Evolutionary conservation across 1,139 yeast genomes (phyloP), one percentile per base, ranked within the genome.

Genomic region (Sugiyamaella pinicola): DNA sequence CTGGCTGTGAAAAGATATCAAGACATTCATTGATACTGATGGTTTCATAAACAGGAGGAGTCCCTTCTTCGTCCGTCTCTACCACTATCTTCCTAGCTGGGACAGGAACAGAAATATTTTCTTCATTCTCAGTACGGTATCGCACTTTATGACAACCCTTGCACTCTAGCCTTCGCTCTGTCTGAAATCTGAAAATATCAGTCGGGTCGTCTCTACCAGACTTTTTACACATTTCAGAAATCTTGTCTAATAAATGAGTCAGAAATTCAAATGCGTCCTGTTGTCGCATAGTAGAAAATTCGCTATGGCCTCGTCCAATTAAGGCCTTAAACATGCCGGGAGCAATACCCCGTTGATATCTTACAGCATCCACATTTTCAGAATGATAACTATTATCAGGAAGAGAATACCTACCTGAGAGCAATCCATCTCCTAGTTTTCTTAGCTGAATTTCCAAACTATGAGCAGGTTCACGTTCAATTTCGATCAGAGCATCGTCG

Each of bases 251-350:
- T 18, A 91, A 69, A 66, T 84, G 85, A 8, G 81, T 73, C 68
- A 90, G 78, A 65, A 90, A 95, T 67, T 93, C 99, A 74, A 85
- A 87, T 0, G 98, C 95, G 73, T 93, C 99, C 68, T 93, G 99
- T 65, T 93, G 99, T 62, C 83, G 81, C 77, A 85, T 87, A 0
- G 96, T 84, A 45, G 84, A 77, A 64, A 93, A 93, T 65, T 93
- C 99, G 13, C 78, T 76, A 68, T 93, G 95, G 41, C 82, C 82
- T 52, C 79, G 79, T 1, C 96, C 97, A 52, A 95, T 75, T 24
- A 89, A 73, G 3, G 80, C 73, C 67, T 91, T 93, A 69, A 93
- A 84, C 55, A 84, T 78, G 0, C 81, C 74, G 0, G 96, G 97
- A 52, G 82, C 81, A 24, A 93, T 77, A 3, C 98, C 98, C 38